phyloP scores from a whole-genome alignment of 331 rosid genomes.

The Malus hybrid region DNA sequence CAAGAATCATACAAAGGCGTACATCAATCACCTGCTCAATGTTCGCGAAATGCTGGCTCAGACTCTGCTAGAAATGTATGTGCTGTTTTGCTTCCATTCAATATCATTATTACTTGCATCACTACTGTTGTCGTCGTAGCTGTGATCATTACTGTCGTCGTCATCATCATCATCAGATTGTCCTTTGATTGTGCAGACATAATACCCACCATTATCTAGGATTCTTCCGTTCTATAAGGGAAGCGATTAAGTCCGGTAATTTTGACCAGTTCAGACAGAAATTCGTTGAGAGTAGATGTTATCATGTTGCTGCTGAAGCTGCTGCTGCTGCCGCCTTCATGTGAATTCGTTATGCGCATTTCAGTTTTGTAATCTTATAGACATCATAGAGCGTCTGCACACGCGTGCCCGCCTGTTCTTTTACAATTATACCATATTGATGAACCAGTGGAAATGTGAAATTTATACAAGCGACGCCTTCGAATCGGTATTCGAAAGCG shows the following conservation, averaged over 20 bases:
- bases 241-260: slow-evolving; percentile 61
- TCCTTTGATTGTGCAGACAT: slow-evolving; percentile 57
- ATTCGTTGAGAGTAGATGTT: slow-evolving; percentile 47
- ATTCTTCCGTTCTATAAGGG: slow-evolving; percentile 70
- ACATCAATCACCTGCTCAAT: slow-evolving; percentile 82
- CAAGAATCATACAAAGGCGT: slow-evolving; percentile 75
- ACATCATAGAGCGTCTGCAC: background rate
- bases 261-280: slow-evolving; percentile 55
- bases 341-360: background rate
- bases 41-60: slow-evolving; percentile 97
- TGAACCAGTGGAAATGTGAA: no score
- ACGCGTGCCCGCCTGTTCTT: no score
- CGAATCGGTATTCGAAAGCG: no score
- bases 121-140: background rate
- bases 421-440: no score
- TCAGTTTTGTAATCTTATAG: background rate
- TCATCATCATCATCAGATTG: background rate
- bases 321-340: slow-evolving; percentile 3
- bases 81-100: background rate
- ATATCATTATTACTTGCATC: background rate
- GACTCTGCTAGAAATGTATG: slow-evolving; percentile 74
- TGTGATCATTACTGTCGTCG: background rate
- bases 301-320: slow-evolving; percentile 21
- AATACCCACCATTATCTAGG: slow-evolving; percentile 78
- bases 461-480: no score